Base-by-base conservation (phyloP, 345 rosid species). In the Moringa oleifera region DNA sequence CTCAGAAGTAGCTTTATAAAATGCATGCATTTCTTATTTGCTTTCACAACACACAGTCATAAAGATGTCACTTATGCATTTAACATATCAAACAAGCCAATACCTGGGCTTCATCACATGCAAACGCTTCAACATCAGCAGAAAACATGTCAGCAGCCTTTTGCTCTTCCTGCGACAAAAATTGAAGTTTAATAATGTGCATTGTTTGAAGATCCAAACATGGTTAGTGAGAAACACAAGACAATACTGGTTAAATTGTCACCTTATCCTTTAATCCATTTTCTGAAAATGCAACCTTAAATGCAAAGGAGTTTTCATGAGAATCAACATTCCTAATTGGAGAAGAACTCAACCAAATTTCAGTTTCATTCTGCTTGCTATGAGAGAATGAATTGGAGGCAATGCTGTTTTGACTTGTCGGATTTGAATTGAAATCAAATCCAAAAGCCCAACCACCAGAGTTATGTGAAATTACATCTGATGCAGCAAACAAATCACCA, bases 291-390 rank as follows among this genome's bases (percentile, higher is more conserved):
- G 76, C 53, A 66, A 73, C 80, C 65, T 73, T 75, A 62, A 77
- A 85, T n/a, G 66, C 78, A 91, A 87, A 83, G 17, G 71, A 73
- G 51, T 68, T 67, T 70, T 65, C 80, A 23, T 56, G 76, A 67
- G 71, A 57, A 62, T 23, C 58, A 65, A 66, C 25, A 51, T 62
- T 58, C 46, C 65, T 72, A 53, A 53, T 61, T 21, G 68, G 36
- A 36, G 72, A 70, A 46, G 67, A 76, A 63, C 52, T 55, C 12
- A 41, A 59, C 20, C 59, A 58, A 22, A 58, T 72, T 61, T 62
- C 53, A 0, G 21, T 65, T 28, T 54, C 70, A 21, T 77, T 66
- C 20, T 20, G 67, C 67, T 58, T 57, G 47, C 19, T 79, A 58
- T 71, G 66, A 65, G 63, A 15, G 56, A 41, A 55, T 50, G 73